Evolutionary conservation across 495 filamentous ascomycete species (phyloP).

Genomic region (Astrothelium macrocarpum): DNA sequence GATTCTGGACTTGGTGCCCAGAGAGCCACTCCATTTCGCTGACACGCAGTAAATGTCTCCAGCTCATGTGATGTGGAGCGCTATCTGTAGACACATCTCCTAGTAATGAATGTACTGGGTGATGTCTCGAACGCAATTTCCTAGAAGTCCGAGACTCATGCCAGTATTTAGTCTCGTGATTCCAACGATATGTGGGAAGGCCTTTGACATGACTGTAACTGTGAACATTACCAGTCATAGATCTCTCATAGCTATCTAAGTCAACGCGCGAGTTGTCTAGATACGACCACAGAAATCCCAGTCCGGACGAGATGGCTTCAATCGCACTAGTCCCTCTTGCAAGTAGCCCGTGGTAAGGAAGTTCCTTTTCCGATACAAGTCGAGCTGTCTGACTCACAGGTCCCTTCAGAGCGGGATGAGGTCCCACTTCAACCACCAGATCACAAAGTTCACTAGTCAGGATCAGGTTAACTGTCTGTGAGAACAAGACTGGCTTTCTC

Average conservation of each 20-base stretch:
- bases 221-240: not conserved
- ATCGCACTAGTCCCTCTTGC: not conserved
- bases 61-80: not conserved
- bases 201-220: constrained; percentile 19
- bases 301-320: not conserved
- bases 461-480: not conserved
- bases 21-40: constrained; percentile 36
- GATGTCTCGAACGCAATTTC: constrained; percentile 11
- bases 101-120: not conserved
- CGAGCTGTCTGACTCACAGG: not conserved
- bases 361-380: not conserved
- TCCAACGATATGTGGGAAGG: constrained; percentile 43
- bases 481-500: not conserved
- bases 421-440: not conserved
- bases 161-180: constrained; percentile 39
- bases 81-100: not conserved
- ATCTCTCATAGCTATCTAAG: not conserved
- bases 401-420: not conserved
- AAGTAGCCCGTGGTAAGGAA: not conserved
- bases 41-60: not conserved
- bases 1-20: constrained; percentile 34
- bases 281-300: not conserved
- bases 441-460: not conserved
- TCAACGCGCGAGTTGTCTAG: not conserved
- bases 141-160: constrained; percentile 36